These are phyloP conservation scores for Epichloe gansuensis DNA, from an alignment of 2,329 filamentous ascomycete species.

Conservation along the genomic window DNA sequence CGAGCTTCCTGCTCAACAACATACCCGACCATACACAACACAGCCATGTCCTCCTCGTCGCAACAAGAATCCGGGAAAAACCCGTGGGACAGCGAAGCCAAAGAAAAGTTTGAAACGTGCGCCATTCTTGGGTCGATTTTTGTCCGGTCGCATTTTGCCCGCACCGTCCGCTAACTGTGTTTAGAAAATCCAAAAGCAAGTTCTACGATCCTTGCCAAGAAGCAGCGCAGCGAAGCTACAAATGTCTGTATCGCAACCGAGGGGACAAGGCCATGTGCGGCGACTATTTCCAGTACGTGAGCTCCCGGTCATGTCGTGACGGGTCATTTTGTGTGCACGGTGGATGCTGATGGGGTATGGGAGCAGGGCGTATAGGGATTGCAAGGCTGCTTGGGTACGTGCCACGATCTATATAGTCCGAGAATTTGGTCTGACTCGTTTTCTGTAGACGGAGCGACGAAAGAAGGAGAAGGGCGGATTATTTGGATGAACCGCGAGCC, in stretches of 20 bases:
- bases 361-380: conserved; percentile 75
- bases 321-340: background rate
- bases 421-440: background rate
- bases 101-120: conserved; percentile 52
- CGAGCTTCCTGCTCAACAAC: too few relatives aligned
- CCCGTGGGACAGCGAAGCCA: conserved; percentile 46
- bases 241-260: conserved; percentile 76
- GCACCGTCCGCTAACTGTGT: background rate
- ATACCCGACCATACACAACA: background rate
- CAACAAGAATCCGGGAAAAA: conserved; percentile 13
- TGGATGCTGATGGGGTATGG: conserved; percentile 9
- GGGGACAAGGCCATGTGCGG: conserved; percentile 81
- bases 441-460: conserved; percentile 10
- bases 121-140: conserved; percentile 10
- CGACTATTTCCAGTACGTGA: conserved; percentile 84
- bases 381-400: conserved; percentile 85
- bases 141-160: background rate
- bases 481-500: background rate
- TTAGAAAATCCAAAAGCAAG: conserved; percentile 75
- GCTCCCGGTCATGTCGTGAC: background rate
- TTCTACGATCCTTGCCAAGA: conserved; percentile 95
- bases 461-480: conserved; percentile 11
- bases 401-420: too few relatives aligned
- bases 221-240: conserved; percentile 71
- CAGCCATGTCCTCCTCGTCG: conserved; percentile 1